These are phyloP conservation scores for Hericium erinaceus DNA, from an alignment of 768 basidiomycete genomes.

Conservation along the genomic window DNA sequence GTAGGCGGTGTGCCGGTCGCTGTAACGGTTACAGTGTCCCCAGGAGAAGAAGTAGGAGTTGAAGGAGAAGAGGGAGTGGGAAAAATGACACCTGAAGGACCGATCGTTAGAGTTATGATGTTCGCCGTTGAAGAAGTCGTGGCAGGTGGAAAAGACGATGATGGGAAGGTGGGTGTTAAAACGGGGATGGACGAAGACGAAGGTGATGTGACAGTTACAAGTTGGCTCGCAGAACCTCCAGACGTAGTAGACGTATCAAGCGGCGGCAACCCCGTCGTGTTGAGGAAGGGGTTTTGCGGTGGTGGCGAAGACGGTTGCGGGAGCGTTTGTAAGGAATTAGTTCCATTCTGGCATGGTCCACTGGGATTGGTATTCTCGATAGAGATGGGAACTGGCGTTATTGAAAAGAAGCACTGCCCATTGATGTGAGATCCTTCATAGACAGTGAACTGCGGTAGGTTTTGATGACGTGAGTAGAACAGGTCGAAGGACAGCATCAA, in stretches of 20 bases:
- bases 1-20: background rate
- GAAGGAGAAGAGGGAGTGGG: background rate
- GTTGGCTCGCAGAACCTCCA: background rate
- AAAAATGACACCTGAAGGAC: slow-evolving; percentile 1
- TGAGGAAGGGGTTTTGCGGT: slow-evolving; percentile 18
- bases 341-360: slow-evolving; percentile 15
- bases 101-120: background rate
- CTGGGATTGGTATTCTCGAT: slow-evolving; percentile 12
- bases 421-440: slow-evolving; percentile 37
- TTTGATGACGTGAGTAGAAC: background rate
- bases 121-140: background rate
- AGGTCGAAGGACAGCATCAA: background rate
- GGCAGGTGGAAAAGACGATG: background rate
- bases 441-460: slow-evolving; percentile 32
- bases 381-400: slow-evolving; percentile 30
- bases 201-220: background rate
- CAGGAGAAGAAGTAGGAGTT: background rate
- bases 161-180: background rate
- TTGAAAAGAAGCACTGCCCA: slow-evolving; percentile 27
- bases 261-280: slow-evolving; percentile 3
- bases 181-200: background rate
- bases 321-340: slow-evolving; percentile 16
- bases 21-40: background rate
- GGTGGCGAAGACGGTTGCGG: slow-evolving; percentile 18
- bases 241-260: background rate